Evolutionary conservation across 1,284 basidiomycete genomes (phyloP), one percentile per base, ranked within the genome.

Genomic region (Abortiporus biennis): DNA sequence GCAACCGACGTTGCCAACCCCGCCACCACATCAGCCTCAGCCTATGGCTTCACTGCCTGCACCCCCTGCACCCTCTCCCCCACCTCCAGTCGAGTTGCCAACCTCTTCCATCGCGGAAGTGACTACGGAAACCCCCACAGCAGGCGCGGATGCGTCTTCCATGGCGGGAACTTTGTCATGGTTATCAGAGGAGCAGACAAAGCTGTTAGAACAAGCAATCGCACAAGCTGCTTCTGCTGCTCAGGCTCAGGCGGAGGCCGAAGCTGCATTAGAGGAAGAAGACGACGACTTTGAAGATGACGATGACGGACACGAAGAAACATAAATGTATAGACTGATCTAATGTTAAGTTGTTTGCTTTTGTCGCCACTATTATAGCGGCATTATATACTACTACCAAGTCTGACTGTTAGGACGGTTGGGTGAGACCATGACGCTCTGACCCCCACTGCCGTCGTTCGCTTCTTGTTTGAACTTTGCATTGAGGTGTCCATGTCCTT

Each of bases 221-320:
- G 76, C 78, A 17, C 80, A 70, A 53, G 82, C 83, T 1, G 78
- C 83, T 8, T 71, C 74, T 21, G 79, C 78, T 24, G 83, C 82
- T 1, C 82, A 83, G 49, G 78, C 80, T 9, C 81, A 83, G 49
- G 82, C 81, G 0, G 83, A 85, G 50, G 82, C 80, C 0, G 81
- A 85, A 50, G 81, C 20, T 5, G 19, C 27, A 29, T 23, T 43
- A 16, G 30, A 24, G 19, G 42, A 34, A 42, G 20, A 12, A 38
- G 44, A 29, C 27, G 20, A 27, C 15, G 19, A 34, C 15, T 23
- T 12, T 13, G 21, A 46, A 0, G 56, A 58, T 0, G 60, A 62
- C 1, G 58, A 61, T 0, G 64, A 63, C 1, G 58, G 58, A 12
- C 67, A 67, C 12, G 66, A 65, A 25, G 38, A 39, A 9, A 29